Conservation (phyloP, 2,329 filamentous ascomycete species). For the Mycosphaerelloides madeirae region DNA sequence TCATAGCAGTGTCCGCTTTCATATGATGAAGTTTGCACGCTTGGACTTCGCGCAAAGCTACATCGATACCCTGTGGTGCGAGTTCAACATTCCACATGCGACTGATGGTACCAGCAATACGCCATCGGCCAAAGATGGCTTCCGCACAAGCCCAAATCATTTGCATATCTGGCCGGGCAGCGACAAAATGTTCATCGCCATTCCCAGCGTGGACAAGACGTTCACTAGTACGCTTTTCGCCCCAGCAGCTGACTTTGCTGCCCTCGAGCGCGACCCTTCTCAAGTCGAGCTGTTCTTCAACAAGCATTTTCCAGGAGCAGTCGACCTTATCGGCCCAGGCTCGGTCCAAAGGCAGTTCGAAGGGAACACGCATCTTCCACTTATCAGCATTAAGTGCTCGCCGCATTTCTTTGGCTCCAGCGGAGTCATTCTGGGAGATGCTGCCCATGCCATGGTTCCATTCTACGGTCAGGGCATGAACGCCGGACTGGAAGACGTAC, state of each 20-base stretch:
- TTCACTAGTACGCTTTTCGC: slow-evolving; percentile 96
- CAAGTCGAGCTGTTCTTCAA: slow-evolving; percentile 70
- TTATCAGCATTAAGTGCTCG: slow-evolving; percentile 88
- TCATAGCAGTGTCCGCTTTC: slow-evolving; percentile 83
- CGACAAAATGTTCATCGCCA: slow-evolving; percentile 97
- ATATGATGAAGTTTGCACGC: slow-evolving; percentile 90
- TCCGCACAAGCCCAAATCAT: slow-evolving; percentile 83
- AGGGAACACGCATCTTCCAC: slow-evolving; percentile 79
- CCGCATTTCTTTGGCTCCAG: slow-evolving; percentile 77
- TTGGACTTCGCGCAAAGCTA: slow-evolving; percentile 93
- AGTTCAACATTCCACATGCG: slow-evolving; percentile 68
- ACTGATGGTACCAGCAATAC: slow-evolving; percentile 36
- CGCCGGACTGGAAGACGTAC: slow-evolving; percentile 88
- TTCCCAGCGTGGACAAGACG: slow-evolving; percentile 79
- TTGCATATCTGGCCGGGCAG: slow-evolving; percentile 89
- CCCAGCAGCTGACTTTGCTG: slow-evolving; percentile 62
- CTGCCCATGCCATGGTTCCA: slow-evolving; percentile 95
- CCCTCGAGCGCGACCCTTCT: slow-evolving; percentile 60
- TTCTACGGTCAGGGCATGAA: slow-evolving; percentile 99
- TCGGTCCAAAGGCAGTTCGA: slow-evolving; percentile 71
- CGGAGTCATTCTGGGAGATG: slow-evolving; percentile 84
- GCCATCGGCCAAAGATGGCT: slow-evolving; percentile 46
- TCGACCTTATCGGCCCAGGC: slow-evolving; percentile 58
- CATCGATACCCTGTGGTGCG: slow-evolving; percentile 95
- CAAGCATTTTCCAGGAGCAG: slow-evolving; percentile 79